These are phyloP conservation scores for Fagus crenata DNA, from an alignment of 306 rosid species.

Conservation along the genomic window DNA sequence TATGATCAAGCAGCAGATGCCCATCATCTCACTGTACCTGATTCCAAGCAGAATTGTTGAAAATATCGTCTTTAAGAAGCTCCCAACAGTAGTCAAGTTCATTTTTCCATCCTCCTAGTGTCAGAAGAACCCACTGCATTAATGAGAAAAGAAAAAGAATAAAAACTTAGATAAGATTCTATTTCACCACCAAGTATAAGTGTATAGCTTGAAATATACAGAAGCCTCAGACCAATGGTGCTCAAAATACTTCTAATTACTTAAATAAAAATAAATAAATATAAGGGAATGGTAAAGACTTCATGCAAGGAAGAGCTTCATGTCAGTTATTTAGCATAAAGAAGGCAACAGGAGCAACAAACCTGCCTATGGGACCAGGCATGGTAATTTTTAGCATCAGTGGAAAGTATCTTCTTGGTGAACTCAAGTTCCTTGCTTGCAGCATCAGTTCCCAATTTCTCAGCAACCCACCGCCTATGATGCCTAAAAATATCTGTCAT, in stretches of 20 bases:
- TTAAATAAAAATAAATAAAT: neutral
- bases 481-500: constrained; percentile 78
- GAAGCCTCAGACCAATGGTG: neutral
- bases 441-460: constrained; percentile 68
- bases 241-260: constrained; percentile 4
- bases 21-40: constrained; percentile 51
- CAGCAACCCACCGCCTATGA: constrained; percentile 95
- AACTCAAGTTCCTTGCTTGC: constrained; percentile 63
- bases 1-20: constrained; percentile 28
- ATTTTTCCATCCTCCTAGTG: constrained; percentile 86
- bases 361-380: constrained; percentile 99
- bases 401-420: constrained; percentile 67
- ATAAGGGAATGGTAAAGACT: neutral
- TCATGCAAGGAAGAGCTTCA: neutral
- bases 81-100: constrained; percentile 71
- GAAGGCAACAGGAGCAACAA: constrained; percentile 22
- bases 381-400: constrained; percentile 86
- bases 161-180: constrained; percentile 4
- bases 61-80: constrained; percentile 76
- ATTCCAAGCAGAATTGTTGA: constrained; percentile 97
- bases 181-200: neutral
- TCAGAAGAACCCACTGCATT: constrained; percentile 83
- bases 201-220: neutral
- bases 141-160: constrained; percentile 5
- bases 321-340: constrained; percentile 7